These are phyloP conservation scores for Panellus pusillus DNA, from an alignment of 768 basidiomycete species.

Conservation along the genomic window DNA sequence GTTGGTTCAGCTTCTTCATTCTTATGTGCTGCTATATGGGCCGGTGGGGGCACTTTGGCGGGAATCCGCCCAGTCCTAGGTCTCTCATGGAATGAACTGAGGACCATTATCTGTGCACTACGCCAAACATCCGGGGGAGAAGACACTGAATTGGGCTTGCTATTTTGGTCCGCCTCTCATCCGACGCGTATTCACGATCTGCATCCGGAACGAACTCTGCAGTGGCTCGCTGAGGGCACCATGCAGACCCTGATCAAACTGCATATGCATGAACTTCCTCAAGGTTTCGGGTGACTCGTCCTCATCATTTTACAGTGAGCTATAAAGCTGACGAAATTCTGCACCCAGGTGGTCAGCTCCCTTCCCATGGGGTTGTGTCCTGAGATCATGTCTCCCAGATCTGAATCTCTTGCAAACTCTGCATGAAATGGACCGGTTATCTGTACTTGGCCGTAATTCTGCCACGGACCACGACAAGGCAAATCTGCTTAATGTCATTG, in stretches of 20 bases:
- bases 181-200: neutral
- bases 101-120: neutral
- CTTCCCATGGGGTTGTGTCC: too few relatives aligned
- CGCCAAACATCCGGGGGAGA: neutral
- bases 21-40: neutral
- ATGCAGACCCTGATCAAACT: neutral
- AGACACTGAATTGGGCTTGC: too few relatives aligned
- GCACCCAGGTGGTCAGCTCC: too few relatives aligned
- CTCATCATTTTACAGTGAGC: neutral
- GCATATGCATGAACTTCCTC: neutral
- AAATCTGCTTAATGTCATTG: too few relatives aligned
- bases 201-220: neutral
- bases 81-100: slow-evolving; percentile 1
- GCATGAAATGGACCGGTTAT: too few relatives aligned
- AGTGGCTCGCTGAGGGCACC: neutral
- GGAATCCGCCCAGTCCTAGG: neutral
- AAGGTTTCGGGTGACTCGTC: neutral
- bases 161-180: neutral
- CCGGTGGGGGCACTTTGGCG: neutral
- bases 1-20: too few relatives aligned
- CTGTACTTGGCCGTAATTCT: neutral
- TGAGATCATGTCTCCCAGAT: too few relatives aligned
- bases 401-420: too few relatives aligned
- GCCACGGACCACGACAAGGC: neutral
- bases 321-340: too few relatives aligned